These are phyloP conservation scores for Colletotrichum filicis DNA, from an alignment of 2,329 filamentous ascomycete genomes.

Conservation along the genomic window DNA sequence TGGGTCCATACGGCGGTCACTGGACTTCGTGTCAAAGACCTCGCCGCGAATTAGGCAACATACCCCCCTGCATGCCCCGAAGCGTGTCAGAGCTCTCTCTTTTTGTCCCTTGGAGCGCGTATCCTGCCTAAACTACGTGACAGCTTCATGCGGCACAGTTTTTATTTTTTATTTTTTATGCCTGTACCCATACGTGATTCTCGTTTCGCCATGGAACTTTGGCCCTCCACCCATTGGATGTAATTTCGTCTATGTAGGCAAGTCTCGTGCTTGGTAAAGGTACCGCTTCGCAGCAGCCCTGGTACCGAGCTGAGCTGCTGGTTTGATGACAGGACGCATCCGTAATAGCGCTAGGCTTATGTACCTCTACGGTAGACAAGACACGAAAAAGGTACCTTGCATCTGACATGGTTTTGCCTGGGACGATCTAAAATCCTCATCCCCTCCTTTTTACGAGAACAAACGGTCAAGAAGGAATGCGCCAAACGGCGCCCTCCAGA, in stretches of 20 bases:
- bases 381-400: background rate
- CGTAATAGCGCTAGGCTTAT: background rate
- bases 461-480: background rate
- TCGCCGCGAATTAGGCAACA: constrained; percentile 32
- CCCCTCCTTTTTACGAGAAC: background rate
- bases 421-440: background rate
- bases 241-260: background rate
- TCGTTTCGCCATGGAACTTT: background rate
- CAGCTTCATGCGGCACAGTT: background rate
- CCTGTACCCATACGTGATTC: background rate
- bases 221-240: background rate
- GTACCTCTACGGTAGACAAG: background rate
- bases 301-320: background rate
- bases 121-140: constrained; percentile 13
- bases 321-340: background rate
- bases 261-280: background rate
- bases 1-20: constrained; percentile 24
- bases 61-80: constrained; percentile 6
- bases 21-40: constrained; percentile 30
- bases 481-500: background rate
- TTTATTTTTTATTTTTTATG: too few species aligned
- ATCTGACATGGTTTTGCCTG: background rate
- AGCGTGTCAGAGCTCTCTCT: constrained; percentile 4
- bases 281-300: background rate
- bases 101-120: constrained; percentile 12